Conservation (phyloP, 2,329 filamentous ascomycete genomes). For the Pyrenochaeta sp. region DNA sequence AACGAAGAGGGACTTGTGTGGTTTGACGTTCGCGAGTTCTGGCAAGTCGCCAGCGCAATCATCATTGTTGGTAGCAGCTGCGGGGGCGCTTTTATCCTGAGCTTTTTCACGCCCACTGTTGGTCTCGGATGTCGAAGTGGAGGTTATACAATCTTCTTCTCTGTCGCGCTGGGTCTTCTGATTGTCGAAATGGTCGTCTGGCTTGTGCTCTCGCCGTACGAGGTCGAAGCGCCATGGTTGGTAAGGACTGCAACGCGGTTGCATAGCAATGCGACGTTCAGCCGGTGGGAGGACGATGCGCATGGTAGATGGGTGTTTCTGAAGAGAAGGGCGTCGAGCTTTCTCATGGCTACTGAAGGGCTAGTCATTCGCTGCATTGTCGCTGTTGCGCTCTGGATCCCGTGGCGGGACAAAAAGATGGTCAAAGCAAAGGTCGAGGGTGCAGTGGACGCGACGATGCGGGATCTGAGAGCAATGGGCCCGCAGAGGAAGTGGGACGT, state of each 20-base stretch:
- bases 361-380: conserved; percentile 12
- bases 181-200: conserved; percentile 51
- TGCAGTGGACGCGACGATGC: conserved; percentile 6
- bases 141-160: conserved; percentile 55
- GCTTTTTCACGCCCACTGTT: conserved; percentile 57
- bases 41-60: conserved; percentile 51
- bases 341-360: conserved; percentile 11
- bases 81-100: conserved; percentile 53
- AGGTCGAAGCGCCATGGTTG: conserved; percentile 22
- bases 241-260: conserved; percentile 17
- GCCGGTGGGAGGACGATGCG: conserved; percentile 12
- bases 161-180: conserved; percentile 44
- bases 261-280: conserved; percentile 18
- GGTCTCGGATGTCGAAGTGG: conserved; percentile 54
- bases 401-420: conserved; percentile 5
- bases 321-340: conserved; percentile 10
- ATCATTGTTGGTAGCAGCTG: conserved; percentile 48
- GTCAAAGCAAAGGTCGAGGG: conserved; percentile 7
- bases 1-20: conserved; percentile 50
- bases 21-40: conserved; percentile 56
- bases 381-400: conserved; percentile 7
- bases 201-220: conserved; percentile 34
- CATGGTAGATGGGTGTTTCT: conserved; percentile 15
- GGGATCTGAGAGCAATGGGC: conserved; percentile 17
- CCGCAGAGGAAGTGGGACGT: conserved; percentile 29